A percentile compares a stretch with the other conserved stretches of the same genome.
These are phyloP conservation scores for Tuber microsphaerosporum DNA, from an alignment of 495 filamentous ascomycete genomes.

Conservation along the genomic window DNA sequence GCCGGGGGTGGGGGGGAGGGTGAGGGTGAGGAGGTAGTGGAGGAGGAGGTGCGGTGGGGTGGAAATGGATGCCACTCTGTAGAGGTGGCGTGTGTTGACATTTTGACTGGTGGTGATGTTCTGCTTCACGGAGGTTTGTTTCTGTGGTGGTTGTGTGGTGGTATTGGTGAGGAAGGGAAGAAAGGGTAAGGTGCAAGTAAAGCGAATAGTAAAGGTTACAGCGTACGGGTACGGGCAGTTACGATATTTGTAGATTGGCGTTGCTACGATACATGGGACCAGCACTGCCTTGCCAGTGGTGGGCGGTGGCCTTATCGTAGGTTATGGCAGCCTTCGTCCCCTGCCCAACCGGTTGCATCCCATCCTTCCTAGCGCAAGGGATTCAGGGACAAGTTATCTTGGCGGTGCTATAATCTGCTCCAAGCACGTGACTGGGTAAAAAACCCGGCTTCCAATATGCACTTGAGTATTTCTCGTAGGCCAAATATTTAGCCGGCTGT, in stretches of 20 bases:
- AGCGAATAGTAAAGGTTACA: background rate
- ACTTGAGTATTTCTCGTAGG: background rate
- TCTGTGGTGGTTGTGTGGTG: background rate
- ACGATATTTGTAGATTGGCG: background rate
- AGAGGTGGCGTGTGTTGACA: slow-evolving; percentile 16
- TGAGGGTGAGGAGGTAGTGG: slow-evolving; percentile 21
- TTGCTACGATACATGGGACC: background rate
- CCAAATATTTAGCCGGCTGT: background rate
- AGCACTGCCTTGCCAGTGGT: too few species aligned
- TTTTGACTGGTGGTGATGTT: background rate
- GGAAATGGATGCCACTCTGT: slow-evolving; percentile 15
- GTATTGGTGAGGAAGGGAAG: background rate
- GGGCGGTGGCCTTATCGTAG: background rate
- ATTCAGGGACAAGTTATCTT: background rate
- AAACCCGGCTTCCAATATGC: background rate
- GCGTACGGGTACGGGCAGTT: background rate
- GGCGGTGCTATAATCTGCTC: background rate
- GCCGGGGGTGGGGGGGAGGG: slow-evolving; percentile 40
- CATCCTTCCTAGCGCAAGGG: background rate
- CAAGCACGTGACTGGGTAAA: background rate
- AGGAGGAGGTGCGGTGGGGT: slow-evolving; percentile 6
- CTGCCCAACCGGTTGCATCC: background rate
- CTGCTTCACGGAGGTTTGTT: background rate
- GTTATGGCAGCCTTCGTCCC: too few species aligned
- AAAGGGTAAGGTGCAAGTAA: background rate